Evolutionary conservation across 192 early-diverging fungal species (phyloP).

Genomic region (Backusella macrospora): DNA sequence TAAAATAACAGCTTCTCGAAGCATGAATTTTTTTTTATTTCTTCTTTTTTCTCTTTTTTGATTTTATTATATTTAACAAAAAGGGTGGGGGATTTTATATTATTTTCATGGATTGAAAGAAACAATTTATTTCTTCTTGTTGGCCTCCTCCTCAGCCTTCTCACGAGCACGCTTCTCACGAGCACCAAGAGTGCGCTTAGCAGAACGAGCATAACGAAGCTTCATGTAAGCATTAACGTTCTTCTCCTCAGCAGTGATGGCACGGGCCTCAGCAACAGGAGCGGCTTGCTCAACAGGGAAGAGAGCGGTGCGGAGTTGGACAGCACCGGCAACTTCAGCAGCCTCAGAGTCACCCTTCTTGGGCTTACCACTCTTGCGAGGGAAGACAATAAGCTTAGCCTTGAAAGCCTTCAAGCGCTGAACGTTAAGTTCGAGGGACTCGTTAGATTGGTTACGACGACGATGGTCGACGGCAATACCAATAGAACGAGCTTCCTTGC

Average conservation of each 20-base stretch:
- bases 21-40: too few relatives aligned
- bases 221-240: conserved; percentile 63
- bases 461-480: conserved; percentile 98
- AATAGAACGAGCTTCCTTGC: conserved; percentile 92
- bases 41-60: neutral
- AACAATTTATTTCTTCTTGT: conserved; percentile 47
- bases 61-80: conserved; percentile 11
- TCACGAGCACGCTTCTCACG: conserved; percentile 80
- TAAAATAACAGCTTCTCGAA: too few relatives aligned
- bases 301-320: conserved; percentile 66
- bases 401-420: conserved; percentile 93
- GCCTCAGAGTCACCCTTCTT: conserved; percentile 73
- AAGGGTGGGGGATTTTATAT: conserved; percentile 1
- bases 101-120: conserved; percentile 5
- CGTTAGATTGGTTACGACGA: conserved; percentile 92
- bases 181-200: conserved; percentile 72
- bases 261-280: conserved; percentile 52
- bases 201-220: conserved; percentile 80
- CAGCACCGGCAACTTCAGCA: conserved; percentile 57
- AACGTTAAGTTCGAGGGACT: conserved; percentile 92
- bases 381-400: conserved; percentile 94
- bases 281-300: conserved; percentile 68
- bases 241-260: conserved; percentile 58
- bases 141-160: conserved; percentile 82
- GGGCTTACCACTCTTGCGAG: conserved; percentile 88